phyloP scores from a whole-genome alignment of 108 stramenopile species.

The Skeletonema tropicum region DNA sequence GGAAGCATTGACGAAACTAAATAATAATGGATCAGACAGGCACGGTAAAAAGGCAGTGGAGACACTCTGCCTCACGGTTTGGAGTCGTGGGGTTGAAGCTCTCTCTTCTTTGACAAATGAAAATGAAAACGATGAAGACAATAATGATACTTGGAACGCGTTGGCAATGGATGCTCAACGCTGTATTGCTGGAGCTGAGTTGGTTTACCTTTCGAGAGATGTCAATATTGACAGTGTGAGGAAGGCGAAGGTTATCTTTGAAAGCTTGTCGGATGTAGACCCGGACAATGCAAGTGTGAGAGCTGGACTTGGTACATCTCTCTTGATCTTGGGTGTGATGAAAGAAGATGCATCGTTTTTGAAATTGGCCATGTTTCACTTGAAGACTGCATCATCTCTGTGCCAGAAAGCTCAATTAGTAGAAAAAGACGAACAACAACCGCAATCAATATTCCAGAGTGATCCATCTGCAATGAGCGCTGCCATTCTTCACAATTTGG shows the following conservation, averaged over 20 bases:
- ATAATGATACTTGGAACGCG: neutral
- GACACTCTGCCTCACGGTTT: neutral
- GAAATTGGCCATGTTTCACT: conserved; percentile 38
- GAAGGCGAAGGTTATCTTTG: neutral
- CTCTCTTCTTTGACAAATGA: neutral
- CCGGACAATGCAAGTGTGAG: conserved; percentile 21
- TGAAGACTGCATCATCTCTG: conserved; percentile 37
- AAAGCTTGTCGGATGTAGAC: neutral
- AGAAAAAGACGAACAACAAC: neutral
- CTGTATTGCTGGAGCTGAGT: conserved; percentile 2
- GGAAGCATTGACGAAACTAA: neutral
- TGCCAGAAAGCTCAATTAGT: neutral
- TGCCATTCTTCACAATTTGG: conserved; percentile 44
- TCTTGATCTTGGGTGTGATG: conserved; percentile 38
- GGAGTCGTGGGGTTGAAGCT: conserved; percentile 1
- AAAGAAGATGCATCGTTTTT: conserved; percentile 18
- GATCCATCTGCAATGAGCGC: conserved; percentile 18
- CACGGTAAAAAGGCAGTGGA: neutral
- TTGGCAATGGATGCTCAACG: conserved; percentile 3
- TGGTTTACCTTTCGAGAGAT: neutral
- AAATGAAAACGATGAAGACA: neutral
- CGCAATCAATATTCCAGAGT: conserved; percentile 2
- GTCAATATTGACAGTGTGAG: neutral
- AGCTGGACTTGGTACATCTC: conserved; percentile 39
- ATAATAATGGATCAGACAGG: neutral